phyloP scores from a whole-genome alignment of 768 basidiomycete species.

The Hydnum rufescens region DNA sequence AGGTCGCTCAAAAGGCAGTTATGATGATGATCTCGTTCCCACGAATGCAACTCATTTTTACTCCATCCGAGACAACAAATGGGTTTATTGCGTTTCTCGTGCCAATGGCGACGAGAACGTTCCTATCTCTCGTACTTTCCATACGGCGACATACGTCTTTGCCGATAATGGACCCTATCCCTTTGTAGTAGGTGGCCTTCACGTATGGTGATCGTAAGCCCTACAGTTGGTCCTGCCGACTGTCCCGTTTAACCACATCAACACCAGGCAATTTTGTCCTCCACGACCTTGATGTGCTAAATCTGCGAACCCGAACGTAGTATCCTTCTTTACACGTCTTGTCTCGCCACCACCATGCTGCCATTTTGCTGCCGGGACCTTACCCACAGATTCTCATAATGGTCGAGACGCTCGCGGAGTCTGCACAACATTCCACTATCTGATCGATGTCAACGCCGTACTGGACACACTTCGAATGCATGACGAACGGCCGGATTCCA shows the following conservation, averaged over 20 bases:
- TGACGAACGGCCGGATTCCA: too few relatives aligned
- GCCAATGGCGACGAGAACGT: neutral
- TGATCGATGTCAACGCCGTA: neutral
- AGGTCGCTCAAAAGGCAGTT: neutral
- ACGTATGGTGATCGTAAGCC: neutral
- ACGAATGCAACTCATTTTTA: neutral
- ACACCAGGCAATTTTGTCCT: neutral
- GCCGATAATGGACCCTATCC: neutral
- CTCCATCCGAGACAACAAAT: neutral
- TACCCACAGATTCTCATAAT: neutral
- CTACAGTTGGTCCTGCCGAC: too few relatives aligned
- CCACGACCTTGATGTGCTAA: neutral
- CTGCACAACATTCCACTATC: neutral
- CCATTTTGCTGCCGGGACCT: neutral
- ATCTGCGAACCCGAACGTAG: neutral
- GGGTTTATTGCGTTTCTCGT: neutral
- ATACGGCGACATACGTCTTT: neutral
- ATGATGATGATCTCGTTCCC: neutral
- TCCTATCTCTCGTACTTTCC: neutral
- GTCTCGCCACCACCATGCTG: neutral
- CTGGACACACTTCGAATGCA: neutral
- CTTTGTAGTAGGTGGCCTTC: constrained; percentile 4
- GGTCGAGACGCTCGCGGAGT: neutral
- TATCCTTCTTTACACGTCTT: neutral
- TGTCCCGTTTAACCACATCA: neutral